A percentile compares a stretch with the other conserved stretches of the same genome.
Evolutionary conservation across 768 basidiomycete species (phyloP).

Genomic region (Strobilomyces dryophilus): DNA sequence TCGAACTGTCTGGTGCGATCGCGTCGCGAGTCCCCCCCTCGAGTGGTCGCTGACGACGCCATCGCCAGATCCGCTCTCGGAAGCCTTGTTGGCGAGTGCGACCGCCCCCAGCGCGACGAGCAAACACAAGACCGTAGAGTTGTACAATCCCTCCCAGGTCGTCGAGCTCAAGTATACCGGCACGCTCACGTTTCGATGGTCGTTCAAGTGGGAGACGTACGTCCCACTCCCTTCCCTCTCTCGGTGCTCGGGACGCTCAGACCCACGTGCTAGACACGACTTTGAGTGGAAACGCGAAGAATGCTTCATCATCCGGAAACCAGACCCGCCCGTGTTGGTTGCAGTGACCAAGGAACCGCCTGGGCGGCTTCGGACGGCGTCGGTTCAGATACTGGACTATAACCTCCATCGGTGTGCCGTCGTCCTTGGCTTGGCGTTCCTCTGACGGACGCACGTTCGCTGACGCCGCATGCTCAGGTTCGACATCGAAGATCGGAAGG

Average conservation of each 20-base stretch:
- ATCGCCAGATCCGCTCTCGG: constrained; percentile 66
- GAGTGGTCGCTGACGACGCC: background rate
- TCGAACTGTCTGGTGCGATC: constrained; percentile 58
- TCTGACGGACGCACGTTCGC: background rate
- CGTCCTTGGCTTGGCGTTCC: background rate
- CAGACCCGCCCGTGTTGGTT: constrained; percentile 82
- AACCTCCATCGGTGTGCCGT: constrained; percentile 66
- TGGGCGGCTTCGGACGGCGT: constrained; percentile 57
- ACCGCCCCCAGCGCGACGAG: constrained; percentile 57
- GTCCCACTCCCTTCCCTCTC: constrained; percentile 29
- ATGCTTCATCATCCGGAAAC: constrained; percentile 79
- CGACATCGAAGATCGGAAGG: constrained; percentile 81
- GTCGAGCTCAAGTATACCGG: constrained; percentile 76
- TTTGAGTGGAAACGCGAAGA: constrained; percentile 87
- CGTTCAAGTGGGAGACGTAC: constrained; percentile 80
- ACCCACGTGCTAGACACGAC: constrained; percentile 49
- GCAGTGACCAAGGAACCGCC: constrained; percentile 76
- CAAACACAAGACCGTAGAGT: constrained; percentile 72
- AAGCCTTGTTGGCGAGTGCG: constrained; percentile 66
- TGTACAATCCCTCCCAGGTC: constrained; percentile 66
- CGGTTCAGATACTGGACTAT: constrained; percentile 79
- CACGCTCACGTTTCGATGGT: constrained; percentile 70
- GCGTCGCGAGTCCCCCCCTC: background rate
- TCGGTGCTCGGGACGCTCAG: background rate
- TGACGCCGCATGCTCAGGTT: constrained; percentile 45